phyloP scores from a whole-genome alignment of 164 flowering plant genomes.

The Chloranthus sessilifolius region DNA sequence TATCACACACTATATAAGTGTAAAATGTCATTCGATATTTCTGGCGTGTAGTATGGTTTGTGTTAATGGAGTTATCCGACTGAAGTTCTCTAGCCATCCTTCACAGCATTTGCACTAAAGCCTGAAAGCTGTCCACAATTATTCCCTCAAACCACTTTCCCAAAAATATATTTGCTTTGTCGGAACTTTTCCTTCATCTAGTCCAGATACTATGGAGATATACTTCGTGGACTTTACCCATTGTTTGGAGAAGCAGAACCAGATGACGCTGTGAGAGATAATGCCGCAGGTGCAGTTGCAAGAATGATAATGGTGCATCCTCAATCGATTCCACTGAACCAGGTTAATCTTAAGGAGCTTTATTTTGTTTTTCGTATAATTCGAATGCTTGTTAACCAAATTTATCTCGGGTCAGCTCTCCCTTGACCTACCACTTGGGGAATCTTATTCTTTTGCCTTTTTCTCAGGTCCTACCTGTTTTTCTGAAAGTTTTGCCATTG shows the following conservation, averaged over 20 bases:
- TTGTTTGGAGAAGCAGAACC: slow-evolving; percentile 90
- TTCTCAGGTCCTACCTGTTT: slow-evolving; percentile 77
- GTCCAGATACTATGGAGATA: slow-evolving; percentile 64
- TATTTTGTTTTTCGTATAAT: no score
- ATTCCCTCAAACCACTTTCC: background rate
- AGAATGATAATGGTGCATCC: slow-evolving; percentile 96
- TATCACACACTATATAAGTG: background rate
- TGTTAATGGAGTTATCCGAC: no score
- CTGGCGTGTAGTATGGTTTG: no score
- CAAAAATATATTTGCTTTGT: background rate
- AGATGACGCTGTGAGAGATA: slow-evolving; percentile 94
- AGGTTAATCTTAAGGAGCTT: slow-evolving; percentile 49
- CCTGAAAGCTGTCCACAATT: background rate
- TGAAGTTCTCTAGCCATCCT: no score
- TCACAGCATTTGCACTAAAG: background rate
- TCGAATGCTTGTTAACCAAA: no score
- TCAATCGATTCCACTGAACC: slow-evolving; percentile 76
- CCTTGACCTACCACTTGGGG: no score
- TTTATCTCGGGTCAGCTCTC: background rate
- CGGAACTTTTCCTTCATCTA: slow-evolving; percentile 28
- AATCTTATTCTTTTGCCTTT: background rate
- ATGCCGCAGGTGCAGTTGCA: slow-evolving; percentile 98
- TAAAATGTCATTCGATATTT: background rate
- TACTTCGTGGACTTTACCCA: slow-evolving; percentile 73
- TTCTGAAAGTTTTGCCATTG: slow-evolving; percentile 80